These are phyloP conservation scores for Tolypocladium pustulatum DNA, from an alignment of 2,329 filamentous ascomycete genomes.

Conservation along the genomic window DNA sequence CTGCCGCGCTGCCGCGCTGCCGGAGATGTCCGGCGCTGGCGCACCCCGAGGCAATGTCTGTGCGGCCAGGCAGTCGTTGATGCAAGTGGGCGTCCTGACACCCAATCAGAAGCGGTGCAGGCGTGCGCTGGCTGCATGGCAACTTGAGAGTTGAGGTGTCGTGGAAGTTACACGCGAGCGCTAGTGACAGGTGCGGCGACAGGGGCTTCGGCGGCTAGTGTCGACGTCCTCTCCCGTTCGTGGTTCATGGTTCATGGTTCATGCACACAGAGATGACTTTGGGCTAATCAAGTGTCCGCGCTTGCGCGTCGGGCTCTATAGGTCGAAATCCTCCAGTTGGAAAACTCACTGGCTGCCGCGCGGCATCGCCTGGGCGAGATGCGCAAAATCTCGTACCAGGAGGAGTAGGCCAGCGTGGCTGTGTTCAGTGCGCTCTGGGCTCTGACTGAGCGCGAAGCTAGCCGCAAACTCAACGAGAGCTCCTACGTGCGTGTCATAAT, in stretches of 20 bases:
- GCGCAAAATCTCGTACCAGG: slow-evolving; percentile 92
- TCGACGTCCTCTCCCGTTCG: background rate
- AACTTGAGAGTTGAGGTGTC: background rate
- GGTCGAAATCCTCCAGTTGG: slow-evolving; percentile 95
- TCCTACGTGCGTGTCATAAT: background rate
- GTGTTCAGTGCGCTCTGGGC: background rate
- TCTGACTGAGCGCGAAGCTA: background rate
- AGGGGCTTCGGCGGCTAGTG: background rate
- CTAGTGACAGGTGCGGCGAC: background rate
- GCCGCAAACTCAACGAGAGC: background rate
- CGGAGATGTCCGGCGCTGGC: background rate
- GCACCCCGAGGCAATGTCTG: background rate
- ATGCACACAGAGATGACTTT: background rate
- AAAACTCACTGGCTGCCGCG: slow-evolving; percentile 73
- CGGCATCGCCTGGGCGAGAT: slow-evolving; percentile 86
- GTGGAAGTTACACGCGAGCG: background rate
- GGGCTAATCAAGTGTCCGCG: background rate
- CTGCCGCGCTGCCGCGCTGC: background rate
- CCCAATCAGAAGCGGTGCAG: background rate
- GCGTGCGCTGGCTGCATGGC: background rate
- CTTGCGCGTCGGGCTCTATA: slow-evolving; percentile 25
- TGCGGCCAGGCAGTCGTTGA: background rate
- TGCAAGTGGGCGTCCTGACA: background rate
- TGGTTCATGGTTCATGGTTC: background rate
- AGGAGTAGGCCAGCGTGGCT: slow-evolving; percentile 47